These are phyloP conservation scores for Brassica cretica DNA, from an alignment of 345 rosid species.

Conservation along the genomic window DNA sequence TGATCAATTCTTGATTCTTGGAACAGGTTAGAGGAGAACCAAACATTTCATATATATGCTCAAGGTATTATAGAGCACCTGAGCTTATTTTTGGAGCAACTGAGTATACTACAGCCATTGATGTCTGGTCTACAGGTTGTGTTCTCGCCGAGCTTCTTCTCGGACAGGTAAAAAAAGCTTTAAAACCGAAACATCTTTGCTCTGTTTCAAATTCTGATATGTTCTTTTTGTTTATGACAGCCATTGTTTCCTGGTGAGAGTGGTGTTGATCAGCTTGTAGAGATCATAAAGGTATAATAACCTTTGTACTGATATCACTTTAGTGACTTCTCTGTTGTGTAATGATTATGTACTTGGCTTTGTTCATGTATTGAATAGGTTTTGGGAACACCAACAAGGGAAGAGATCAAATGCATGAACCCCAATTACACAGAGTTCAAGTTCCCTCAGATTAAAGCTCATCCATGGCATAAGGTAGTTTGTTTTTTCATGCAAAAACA, in stretches of 20 bases:
- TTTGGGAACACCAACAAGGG: slow-evolving; percentile 94
- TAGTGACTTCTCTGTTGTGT: not conserved
- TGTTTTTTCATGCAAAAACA: not conserved
- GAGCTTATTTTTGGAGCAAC: slow-evolving; percentile 87
- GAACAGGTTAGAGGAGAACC: slow-evolving; percentile 80
- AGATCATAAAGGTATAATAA: slow-evolving; percentile 72
- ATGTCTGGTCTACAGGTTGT: slow-evolving; percentile 86
- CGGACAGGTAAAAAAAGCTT: slow-evolving; percentile 55
- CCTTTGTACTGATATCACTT: not conserved
- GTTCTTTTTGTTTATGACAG: slow-evolving; percentile 45
- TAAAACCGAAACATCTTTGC: not conserved
- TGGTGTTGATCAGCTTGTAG: slow-evolving; percentile 87
- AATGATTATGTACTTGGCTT: not conserved
- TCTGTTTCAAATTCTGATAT: slow-evolving; percentile 8
- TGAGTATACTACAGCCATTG: slow-evolving; percentile 84
- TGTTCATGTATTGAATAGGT: slow-evolving; percentile 44
- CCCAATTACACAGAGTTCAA: slow-evolving; percentile 92
- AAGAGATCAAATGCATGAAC: slow-evolving; percentile 99
- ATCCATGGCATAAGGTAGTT: slow-evolving; percentile 90
- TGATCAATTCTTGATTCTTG: slow-evolving; percentile 17
- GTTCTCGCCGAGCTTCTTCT: slow-evolving; percentile 88
- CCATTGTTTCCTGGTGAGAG: slow-evolving; percentile 94
- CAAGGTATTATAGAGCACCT: slow-evolving; percentile 83
- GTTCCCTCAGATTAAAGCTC: slow-evolving; percentile 94
- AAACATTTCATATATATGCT: slow-evolving; percentile 79